Evolutionary conservation across 306 rosid species (phyloP).

Genomic region (Begonia fuchsioides): DNA sequence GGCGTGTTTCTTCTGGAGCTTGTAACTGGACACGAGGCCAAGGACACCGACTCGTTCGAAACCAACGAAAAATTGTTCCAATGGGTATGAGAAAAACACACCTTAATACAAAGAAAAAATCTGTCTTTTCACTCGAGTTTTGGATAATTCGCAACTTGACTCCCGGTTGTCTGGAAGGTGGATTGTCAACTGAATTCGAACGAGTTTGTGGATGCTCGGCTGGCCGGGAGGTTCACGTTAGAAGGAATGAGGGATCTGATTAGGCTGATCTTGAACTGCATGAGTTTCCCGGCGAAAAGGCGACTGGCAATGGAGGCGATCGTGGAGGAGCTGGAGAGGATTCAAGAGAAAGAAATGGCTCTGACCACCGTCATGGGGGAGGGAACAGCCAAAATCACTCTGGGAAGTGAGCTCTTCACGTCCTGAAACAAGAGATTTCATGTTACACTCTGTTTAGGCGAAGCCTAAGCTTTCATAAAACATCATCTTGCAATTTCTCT

Average conservation of each 20-base stretch:
- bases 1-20: constrained; percentile 35
- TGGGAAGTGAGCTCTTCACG: constrained; percentile 26
- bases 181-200: constrained; percentile 25
- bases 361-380: constrained; percentile 36
- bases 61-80: constrained; percentile 29
- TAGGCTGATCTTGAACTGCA: constrained; percentile 26
- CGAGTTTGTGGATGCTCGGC: constrained; percentile 21
- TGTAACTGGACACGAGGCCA: constrained; percentile 29
- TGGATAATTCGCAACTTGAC: too few species aligned
- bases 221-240: constrained; percentile 23
- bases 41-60: constrained; percentile 19
- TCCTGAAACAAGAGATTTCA: constrained; percentile 8
- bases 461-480: constrained; percentile 2
- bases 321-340: constrained; percentile 23
- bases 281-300: constrained; percentile 28
- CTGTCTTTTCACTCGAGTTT: too few species aligned
- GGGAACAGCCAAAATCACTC: constrained; percentile 23
- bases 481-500: not conserved
- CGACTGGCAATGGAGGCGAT: constrained; percentile 27
- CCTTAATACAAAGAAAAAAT: too few species aligned
- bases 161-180: too few species aligned
- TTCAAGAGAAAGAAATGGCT: constrained; percentile 34
- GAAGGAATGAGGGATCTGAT: constrained; percentile 36
- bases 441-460: constrained; percentile 11
- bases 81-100: constrained; percentile 17